Evolutionary conservation across 805 yeast genomes (phyloP).

Genomic region (Candida oleophila): DNA sequence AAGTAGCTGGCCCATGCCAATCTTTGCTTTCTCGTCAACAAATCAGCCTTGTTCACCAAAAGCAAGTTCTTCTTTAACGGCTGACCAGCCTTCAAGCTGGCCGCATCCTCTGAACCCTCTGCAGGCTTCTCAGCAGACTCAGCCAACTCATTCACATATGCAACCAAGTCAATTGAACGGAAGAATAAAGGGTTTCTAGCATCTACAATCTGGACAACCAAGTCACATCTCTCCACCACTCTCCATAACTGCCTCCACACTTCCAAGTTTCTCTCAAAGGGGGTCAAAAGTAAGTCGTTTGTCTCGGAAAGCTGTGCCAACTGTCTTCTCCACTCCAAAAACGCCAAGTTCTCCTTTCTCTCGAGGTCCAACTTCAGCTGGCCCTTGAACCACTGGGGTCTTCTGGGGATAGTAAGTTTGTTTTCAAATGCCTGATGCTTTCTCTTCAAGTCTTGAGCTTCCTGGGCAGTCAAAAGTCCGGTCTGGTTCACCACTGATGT

Average conservation of each 20-base stretch:
- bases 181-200: conserved; percentile 92
- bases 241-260: conserved; percentile 99
- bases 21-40: conserved; percentile 76
- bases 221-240: conserved; percentile 91
- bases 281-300: conserved; percentile 84
- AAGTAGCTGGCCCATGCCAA: conserved; percentile 86
- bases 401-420: conserved; percentile 82
- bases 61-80: conserved; percentile 68
- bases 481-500: conserved; percentile 38
- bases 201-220: conserved; percentile 95
- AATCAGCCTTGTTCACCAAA: conserved; percentile 91
- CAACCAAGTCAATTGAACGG: conserved; percentile 84
- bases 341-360: conserved; percentile 84
- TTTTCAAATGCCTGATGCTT: conserved; percentile 67
- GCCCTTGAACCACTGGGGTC: conserved; percentile 80
- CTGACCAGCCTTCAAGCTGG: background rate
- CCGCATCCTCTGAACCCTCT: background rate
- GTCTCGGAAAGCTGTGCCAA: conserved; percentile 82
- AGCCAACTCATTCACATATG: conserved; percentile 74
- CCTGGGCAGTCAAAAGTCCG: conserved; percentile 61
- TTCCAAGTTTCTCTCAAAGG: conserved; percentile 94
- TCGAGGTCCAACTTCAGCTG: conserved; percentile 79
- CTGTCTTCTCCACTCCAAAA: conserved; percentile 90
- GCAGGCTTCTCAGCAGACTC: conserved; percentile 30
- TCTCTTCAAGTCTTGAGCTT: conserved; percentile 57